Evolutionary conservation across 805 yeast species (phyloP), one percentile per base, ranked within the genome.

Genomic region (Wickerhamiella allomyrinae): DNA sequence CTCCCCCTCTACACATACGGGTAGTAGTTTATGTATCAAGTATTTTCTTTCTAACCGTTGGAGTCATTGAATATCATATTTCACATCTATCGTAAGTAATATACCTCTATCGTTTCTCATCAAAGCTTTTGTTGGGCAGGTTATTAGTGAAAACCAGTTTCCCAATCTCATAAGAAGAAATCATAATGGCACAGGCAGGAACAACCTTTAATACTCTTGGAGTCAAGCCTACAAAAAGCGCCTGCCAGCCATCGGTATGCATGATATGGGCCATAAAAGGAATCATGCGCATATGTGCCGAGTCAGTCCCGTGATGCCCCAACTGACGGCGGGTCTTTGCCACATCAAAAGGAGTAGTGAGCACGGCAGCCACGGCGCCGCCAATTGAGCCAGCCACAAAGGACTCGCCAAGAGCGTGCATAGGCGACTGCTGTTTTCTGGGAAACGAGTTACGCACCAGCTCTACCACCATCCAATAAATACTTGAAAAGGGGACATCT

Each of bases 141-240:
- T 11, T 19, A 11, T 21, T 13, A 3, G 41, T 22, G 40, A 61
- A 58, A n/a, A 76, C 56, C 43, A 74, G 73, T 60, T 91, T 91
- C 21, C 93, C 81, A 35, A 87, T 66, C 58, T 91, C 98, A 58
- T 91, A 91, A 31, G 91, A 79, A 10, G 96, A 84, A 36, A 91
- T 86, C 98, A 91, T 91, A 29, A 91, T 89, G 1, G 98, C 98
- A 69, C 98, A 91, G 13, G 95, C 78, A 9, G 98, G 97, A 0
- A 96, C 95, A 21, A 91, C 81, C 57, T 91, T 91, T 58, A 89
- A 62, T 7, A 89, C 73, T 49, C 98, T 70, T 0, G 97, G 97
- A 2, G 74, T 66, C 29, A 86, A 62, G 0, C 98, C 98, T 29
- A 83, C 82, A 56, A 80, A 91, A n/a, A 91, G 63, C 0, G 96